phyloP scores from a whole-genome alignment of 306 rosid genomes.

The Cajanus cajan region DNA sequence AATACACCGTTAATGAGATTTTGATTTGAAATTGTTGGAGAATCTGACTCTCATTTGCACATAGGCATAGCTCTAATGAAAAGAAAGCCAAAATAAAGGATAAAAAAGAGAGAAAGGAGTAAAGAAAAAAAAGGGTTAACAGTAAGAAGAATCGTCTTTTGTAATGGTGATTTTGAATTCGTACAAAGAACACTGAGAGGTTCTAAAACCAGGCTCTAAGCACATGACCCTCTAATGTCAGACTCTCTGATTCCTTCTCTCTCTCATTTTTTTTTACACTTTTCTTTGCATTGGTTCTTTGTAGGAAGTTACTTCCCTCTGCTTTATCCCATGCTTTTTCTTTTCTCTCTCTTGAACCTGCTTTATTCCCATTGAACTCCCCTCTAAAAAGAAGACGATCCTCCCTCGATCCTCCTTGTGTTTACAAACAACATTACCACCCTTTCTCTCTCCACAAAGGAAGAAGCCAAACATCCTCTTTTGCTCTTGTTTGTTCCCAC shows the following conservation, averaged over 20 bases:
- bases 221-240: conserved; percentile 91
- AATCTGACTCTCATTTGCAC: conserved; percentile 40
- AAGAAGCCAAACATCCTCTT: conserved; percentile 84
- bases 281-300: conserved; percentile 66
- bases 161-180: conserved; percentile 70
- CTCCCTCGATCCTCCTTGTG: conserved; percentile 76
- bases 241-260: conserved; percentile 79
- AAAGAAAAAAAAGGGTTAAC: conserved; percentile 29
- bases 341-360: conserved; percentile 43
- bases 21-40: conserved; percentile 42
- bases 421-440: conserved; percentile 57
- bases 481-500: conserved; percentile 70
- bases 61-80: conserved; percentile 20
- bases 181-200: conserved; percentile 51
- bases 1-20: conserved; percentile 28
- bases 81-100: conserved; percentile 38
- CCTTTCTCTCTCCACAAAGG: conserved; percentile 48
- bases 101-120: conserved; percentile 41
- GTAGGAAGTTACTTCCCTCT: conserved; percentile 88
- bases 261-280: conserved; percentile 44
- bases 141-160: conserved; percentile 83
- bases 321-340: conserved; percentile 63
- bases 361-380: conserved; percentile 92
- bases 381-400: conserved; percentile 84
- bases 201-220: conserved; percentile 64